phyloP scores from a whole-genome alignment of 225 moss, liverwort and hornwort genomes.

The Anthoceros angustus region DNA sequence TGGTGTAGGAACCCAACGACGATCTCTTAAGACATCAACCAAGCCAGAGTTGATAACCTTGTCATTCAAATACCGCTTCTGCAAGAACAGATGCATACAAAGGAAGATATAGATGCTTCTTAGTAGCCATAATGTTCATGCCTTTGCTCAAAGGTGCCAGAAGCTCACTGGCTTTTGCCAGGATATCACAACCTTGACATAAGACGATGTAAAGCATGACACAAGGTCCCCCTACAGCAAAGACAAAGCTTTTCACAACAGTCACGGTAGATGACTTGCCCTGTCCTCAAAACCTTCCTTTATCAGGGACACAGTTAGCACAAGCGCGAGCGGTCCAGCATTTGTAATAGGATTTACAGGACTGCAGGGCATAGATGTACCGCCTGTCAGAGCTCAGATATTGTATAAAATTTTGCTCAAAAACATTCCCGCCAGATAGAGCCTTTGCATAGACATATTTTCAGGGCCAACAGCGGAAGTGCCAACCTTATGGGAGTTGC shows the following conservation, averaged over 20 bases:
- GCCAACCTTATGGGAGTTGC: slow-evolving; percentile 72
- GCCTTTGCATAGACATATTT: neutral
- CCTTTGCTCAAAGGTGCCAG: too few species aligned
- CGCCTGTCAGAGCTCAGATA: slow-evolving; percentile 5
- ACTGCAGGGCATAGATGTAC: slow-evolving; percentile 27
- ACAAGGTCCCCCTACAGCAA: neutral
- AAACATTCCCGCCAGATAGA: too few species aligned
- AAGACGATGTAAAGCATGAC: too few species aligned
- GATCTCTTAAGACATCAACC: slow-evolving; percentile 58
- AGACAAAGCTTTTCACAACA: neutral
- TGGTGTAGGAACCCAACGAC: slow-evolving; percentile 56
- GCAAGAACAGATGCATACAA: slow-evolving; percentile 6
- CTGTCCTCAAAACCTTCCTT: slow-evolving; percentile 92
- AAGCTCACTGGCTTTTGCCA: too few species aligned
- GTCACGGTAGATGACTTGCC: slow-evolving; percentile 15
- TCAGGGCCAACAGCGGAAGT: neutral
- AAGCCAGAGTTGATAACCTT: slow-evolving; percentile 73
- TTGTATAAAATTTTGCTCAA: too few species aligned
- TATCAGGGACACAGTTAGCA: slow-evolving; percentile 69
- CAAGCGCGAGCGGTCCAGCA: slow-evolving; percentile 74
- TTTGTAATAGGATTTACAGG: slow-evolving; percentile 89
- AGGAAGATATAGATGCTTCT: neutral
- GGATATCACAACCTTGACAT: neutral
- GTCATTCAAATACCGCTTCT: slow-evolving; percentile 79
- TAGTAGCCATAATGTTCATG: too few species aligned